Percentiles rank a stretch among this genome's conserved stretches.
Evolutionary conservation across 2,329 filamentous ascomycete genomes (phyloP).

Genomic region (Verticillium dahliae): DNA sequence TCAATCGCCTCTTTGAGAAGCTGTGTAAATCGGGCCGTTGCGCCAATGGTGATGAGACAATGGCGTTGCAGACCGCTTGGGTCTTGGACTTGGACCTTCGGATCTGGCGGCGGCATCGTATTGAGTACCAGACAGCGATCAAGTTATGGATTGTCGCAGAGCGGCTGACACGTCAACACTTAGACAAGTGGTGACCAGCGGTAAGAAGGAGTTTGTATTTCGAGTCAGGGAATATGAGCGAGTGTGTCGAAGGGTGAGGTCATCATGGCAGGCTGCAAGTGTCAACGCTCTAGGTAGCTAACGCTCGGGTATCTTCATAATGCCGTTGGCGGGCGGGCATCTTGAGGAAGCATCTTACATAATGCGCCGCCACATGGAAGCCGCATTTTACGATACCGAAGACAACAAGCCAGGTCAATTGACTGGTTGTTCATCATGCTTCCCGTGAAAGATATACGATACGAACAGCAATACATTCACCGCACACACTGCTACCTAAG

Average conservation of each 20-base stretch:
- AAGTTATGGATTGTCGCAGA: too few relatives aligned
- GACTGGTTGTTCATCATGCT: too few relatives aligned
- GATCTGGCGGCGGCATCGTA: not conserved
- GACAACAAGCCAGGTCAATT: too few relatives aligned
- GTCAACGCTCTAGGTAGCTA: too few relatives aligned
- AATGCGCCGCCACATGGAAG: not conserved
- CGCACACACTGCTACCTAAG: not conserved
- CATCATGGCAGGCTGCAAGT: too few relatives aligned
- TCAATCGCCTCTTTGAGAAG: constrained; percentile 63
- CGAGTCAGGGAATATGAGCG: not conserved
- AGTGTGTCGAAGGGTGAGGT: not conserved
- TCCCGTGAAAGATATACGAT: too few relatives aligned
- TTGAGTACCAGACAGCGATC: not conserved
- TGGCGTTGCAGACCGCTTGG: constrained; percentile 17
- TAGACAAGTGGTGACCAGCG: too few relatives aligned
- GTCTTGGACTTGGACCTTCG: not conserved
- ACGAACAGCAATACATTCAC: not conserved
- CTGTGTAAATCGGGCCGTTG: constrained; percentile 74
- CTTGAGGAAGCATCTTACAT: not conserved
- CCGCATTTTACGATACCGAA: too few relatives aligned
- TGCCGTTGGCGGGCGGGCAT: not conserved
- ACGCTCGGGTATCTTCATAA: too few relatives aligned
- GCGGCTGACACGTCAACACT: not conserved
- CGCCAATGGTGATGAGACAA: constrained; percentile 87
- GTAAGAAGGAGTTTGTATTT: too few relatives aligned